Evolutionary conservation across 2,329 filamentous ascomycete genomes (phyloP).

Genomic region (Aspergillus hiratsukae): DNA sequence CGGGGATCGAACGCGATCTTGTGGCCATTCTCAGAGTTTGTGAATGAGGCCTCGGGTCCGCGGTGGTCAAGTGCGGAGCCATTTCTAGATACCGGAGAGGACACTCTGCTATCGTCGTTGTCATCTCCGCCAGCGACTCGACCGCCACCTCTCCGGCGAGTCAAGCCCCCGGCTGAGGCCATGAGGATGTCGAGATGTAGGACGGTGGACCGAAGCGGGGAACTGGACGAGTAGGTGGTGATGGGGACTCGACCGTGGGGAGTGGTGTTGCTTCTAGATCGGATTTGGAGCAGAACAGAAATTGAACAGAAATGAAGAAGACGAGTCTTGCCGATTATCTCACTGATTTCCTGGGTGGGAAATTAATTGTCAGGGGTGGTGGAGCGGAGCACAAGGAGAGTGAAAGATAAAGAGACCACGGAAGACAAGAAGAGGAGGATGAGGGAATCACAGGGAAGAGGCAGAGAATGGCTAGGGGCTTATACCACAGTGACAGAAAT

Average conservation of each 20-base stretch:
- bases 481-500: background rate
- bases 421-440: background rate
- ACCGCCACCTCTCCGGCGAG: slow-evolving; percentile 63
- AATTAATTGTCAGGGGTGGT: slow-evolving; percentile 21
- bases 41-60: slow-evolving; percentile 75
- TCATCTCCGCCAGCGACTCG: slow-evolving; percentile 55
- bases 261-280: background rate
- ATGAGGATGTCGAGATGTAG: slow-evolving; percentile 37
- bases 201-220: slow-evolving; percentile 4
- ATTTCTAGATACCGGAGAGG: slow-evolving; percentile 60
- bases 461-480: background rate
- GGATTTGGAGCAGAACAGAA: background rate
- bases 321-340: background rate
- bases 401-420: background rate
- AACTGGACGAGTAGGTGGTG: background rate
- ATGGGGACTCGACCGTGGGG: background rate
- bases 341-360: slow-evolving; percentile 7
- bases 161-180: slow-evolving; percentile 68
- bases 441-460: background rate
- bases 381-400: background rate
- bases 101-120: slow-evolving; percentile 61
- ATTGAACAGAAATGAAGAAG: background rate
- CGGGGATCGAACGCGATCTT: slow-evolving; percentile 97
- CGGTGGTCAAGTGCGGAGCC: slow-evolving; percentile 53
- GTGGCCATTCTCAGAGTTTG: slow-evolving; percentile 83